Base-by-base conservation (phyloP, 257 asterid genomes). In the Fraxinus quadrangulata region DNA sequence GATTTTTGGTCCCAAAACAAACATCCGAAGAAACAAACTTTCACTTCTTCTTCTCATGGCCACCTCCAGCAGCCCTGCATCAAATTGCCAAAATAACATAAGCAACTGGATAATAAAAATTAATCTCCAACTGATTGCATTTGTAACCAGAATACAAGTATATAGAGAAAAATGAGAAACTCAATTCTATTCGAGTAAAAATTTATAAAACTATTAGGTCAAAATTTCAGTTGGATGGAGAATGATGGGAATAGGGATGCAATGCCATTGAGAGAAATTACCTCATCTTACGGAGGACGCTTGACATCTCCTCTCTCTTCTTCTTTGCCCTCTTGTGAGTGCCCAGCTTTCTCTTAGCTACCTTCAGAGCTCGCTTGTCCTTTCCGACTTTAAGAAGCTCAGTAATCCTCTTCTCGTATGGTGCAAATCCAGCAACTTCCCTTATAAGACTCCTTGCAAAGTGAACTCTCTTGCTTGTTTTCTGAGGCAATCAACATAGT, bases 251-350 rank as follows among this genome's bases (percentile, higher is more conserved):
- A 47, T 16, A 47, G 59, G 8, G 21, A 47, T 3, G n/a, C 59
- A 2, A 75, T 42, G 51, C 70, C 40, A 23, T 69, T 77, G 71
- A 78, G 79, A 78, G 30, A 51, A 75, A 61, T 79, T 78, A 89
- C 93, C 93, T 87, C 91, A 87, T 87, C 88, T 87, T 89, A 72
- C 93, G 85, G 74, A 89, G 94, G 19, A 91, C 92, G 74, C 92
- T 72, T 19, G 94, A 28, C 94, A 89, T 89, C 81, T 89, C 94
- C 87, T 89, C 94, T 88, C 94, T 89, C 90, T 89, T 89, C 87
- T 69, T 87, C 84, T 89, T 89, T 19, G 93, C 93, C 80, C 93
- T 89, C 87, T 87, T 89, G 86, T 89, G 93, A 69, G 93, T 89
- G 17, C 92, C 93, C 89, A 89, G 77, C 59, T 89, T 89, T 81